Evolutionary conservation across 768 basidiomycete genomes (phyloP).

Genomic region (Pleurotus sapidus): DNA sequence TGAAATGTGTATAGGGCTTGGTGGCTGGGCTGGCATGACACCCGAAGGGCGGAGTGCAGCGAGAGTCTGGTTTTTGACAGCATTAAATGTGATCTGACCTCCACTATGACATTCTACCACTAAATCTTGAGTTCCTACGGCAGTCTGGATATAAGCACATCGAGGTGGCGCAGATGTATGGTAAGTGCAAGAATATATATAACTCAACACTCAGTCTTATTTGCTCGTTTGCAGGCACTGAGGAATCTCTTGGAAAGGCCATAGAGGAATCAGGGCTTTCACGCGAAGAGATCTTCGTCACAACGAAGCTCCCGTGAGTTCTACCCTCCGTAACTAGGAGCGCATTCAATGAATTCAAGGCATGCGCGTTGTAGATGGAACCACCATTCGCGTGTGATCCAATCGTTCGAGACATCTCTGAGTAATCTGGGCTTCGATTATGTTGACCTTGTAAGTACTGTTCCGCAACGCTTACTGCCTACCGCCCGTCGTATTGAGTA

Average conservation of each 20-base stretch:
- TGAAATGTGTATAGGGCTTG: slow-evolving; percentile 28
- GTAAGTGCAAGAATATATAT: slow-evolving; percentile 3
- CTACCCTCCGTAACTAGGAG: too few relatives aligned
- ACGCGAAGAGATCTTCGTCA: slow-evolving; percentile 45
- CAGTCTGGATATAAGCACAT: slow-evolving; percentile 41
- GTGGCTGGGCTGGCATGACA: slow-evolving; percentile 36
- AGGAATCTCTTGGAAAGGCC: slow-evolving; percentile 39
- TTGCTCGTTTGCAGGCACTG: slow-evolving; percentile 23
- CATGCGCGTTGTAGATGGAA: slow-evolving; percentile 25
- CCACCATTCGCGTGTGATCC: slow-evolving; percentile 32
- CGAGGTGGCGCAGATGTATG: slow-evolving; percentile 35
- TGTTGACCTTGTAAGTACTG: slow-evolving; percentile 34
- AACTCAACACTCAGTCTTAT: too few relatives aligned
- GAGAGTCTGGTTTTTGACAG: slow-evolving; percentile 36
- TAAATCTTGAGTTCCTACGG: background rate
- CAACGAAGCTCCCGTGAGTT: slow-evolving; percentile 43
- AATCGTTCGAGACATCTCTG: slow-evolving; percentile 40
- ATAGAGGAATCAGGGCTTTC: slow-evolving; percentile 46
- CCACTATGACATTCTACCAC: background rate
- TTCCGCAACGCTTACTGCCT: too few relatives aligned
- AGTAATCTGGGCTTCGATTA: slow-evolving; percentile 38
- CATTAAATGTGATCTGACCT: slow-evolving; percentile 22
- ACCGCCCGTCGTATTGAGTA: slow-evolving; percentile 4
- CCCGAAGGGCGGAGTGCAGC: slow-evolving; percentile 28
- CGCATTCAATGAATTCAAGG: too few relatives aligned